Evolutionary conservation across 2,329 filamentous ascomycete genomes (phyloP), one percentile per base, ranked within the genome.

Genomic region (Neoascochyta sp.): DNA sequence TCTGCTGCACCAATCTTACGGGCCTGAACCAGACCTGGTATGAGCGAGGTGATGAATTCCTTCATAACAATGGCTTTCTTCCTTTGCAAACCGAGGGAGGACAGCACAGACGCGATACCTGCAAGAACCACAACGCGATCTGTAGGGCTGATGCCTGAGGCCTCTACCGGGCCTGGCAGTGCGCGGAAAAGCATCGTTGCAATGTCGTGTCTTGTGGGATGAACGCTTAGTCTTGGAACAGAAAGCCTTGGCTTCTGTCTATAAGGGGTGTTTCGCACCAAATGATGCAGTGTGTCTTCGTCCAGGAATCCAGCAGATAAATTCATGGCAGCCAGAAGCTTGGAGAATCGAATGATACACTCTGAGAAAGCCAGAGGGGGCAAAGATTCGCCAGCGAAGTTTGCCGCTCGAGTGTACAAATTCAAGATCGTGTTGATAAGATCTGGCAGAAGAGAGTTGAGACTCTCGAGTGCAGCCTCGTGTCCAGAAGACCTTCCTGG

Each of bases 1-100:
- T 96, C 92, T n/a, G 92, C 89, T 22, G 92, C 92, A 17, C 90
- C 90, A 26, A 90, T 76, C 25, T 93, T 95, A 21, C 92, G 78
- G 10, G 92, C 92, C 62, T 95, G 87, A 4, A 95, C 82, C 7
- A 98, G 72, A 3, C 86, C 88, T 18, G 81, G 82, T 29, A 93
- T 86, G 22, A 96, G 71, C 10, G 88, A 80, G 3, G 81, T 82
- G 7, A 98, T 75, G 27, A 96, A 73, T 53, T 95, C 88, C 47
- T 86, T 81, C 50, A 95, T 75, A 1, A 95, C 79, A 66, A 96
- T 83, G 4, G 86, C 88, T 62, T 93, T 94, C 65, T 95, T 96
- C 34, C 92, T 77, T 36, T 88, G 79, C 38, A 90, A 76, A 1
- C 86, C 86, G 6, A 98, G 65, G 5, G 78, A 72, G 0, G 86